Percentiles rank a stretch among this genome's conserved stretches.
These are phyloP conservation scores for Puccinia novopanici DNA, from an alignment of 1,284 basidiomycete species.

Conservation along the genomic window DNA sequence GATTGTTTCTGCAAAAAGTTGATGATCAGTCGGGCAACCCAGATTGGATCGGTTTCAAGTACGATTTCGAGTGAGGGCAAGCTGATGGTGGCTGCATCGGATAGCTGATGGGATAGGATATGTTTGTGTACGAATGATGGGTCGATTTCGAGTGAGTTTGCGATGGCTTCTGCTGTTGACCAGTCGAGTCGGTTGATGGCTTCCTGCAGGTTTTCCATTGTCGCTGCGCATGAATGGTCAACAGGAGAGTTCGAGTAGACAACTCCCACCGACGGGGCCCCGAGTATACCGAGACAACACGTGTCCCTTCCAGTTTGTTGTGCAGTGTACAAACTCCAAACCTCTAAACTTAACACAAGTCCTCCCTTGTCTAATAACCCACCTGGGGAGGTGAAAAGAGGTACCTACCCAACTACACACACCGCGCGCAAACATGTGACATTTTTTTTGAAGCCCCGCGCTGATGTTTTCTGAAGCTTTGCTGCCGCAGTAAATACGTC, in stretches of 20 bases:
- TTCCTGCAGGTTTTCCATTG: not conserved
- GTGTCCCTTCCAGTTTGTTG: no score
- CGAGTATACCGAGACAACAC: no score
- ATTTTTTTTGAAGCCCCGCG: no score
- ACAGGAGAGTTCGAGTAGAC: not conserved
- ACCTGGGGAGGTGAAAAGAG: no score
- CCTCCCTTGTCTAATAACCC: no score
- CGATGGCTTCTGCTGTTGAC: conserved; percentile 7
- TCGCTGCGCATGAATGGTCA: not conserved
- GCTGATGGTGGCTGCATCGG: not conserved
- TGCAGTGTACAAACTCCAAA: no score
- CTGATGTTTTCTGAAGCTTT: no score
- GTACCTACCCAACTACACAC: no score
- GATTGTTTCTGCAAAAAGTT: conserved; percentile 12
- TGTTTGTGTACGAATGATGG: conserved; percentile 10
- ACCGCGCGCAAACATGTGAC: no score
- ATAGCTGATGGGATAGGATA: conserved; percentile 12
- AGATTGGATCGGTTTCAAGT: conserved; percentile 17
- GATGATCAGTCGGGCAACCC: conserved; percentile 28
- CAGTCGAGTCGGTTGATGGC: conserved; percentile 17
- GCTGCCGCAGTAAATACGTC: no score
- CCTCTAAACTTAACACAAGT: no score
- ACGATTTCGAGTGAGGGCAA: conserved; percentile 5
- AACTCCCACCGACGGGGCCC: not conserved
- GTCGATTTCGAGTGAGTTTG: conserved; percentile 14